Base-by-base conservation (phyloP, 2,329 filamentous ascomycete species). In the Lanzia echinophila region DNA sequence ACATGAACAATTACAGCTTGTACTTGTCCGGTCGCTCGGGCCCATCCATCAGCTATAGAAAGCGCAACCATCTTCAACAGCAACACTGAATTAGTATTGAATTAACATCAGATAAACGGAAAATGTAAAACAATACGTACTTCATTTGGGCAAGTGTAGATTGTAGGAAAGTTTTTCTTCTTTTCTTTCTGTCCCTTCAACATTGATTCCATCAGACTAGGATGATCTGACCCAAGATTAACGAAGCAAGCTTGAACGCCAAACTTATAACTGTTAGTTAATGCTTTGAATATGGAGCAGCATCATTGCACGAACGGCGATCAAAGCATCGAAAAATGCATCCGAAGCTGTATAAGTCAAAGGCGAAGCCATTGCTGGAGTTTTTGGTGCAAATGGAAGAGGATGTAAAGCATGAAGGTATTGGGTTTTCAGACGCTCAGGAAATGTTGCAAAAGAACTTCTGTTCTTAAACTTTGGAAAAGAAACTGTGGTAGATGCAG, bases 31-130 rank as follows among this genome's bases (percentile, higher is more conserved):
- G 82, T 83, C 10, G 83, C 69, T 33, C 82, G 76, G 38, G 85
- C 84, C 62, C 84, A 87, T 46, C 84, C 85, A 65, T 88, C 84
- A 4, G 86, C 85, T 81, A 87, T 85, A 28, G 84, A 88, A 11
- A 88, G 74, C 5, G 84, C 85, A 3, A 86, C 84, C 81, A 88
- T 85, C 75, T 49, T n/a, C n/a, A n/a, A n/a, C n/a, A n/a, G n/a
- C n/a, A n/a, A n/a, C n/a, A n/a, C n/a, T n/a, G n/a, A 11, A 8
- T 28, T 46, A 19, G 17, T 6, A 20, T 31, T 20, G 32, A 19
- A 31, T 22, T 20, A 38, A n/a, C 11, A n/a, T 38, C n/a, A 20
- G 32, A 36, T 22, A 47, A 22, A 36, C 1, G 12, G 32, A 6
- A 6, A 38, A 34, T 11, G 15, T 38, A 24, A 19, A 34, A 33